Base-by-base conservation (phyloP, 2,329 filamentous ascomycete genomes). In the Lasiodiplodia sp. region DNA sequence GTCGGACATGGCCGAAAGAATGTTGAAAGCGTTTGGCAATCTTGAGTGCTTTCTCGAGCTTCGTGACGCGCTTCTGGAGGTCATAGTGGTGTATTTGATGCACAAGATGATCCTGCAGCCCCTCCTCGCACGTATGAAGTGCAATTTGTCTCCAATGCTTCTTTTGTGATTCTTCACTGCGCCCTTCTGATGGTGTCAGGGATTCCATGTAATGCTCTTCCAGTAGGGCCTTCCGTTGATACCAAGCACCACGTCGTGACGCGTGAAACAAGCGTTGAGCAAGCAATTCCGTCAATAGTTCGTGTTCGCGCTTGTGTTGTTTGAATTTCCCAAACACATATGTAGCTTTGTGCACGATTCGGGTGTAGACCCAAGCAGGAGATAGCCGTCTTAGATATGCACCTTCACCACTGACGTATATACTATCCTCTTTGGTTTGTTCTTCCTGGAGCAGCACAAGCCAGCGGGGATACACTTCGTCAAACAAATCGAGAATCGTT, bases 41-140 rank as follows among this genome's bases (percentile, higher is more conserved):
- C 70, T 91, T 93, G 7, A 98, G 84, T 44, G 88, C 87, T 76
- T 90, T 95, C 79, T 99, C 96, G 0, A 99, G 87, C 80, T 97
- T 98, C 62, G 88, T 87, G n/a, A 97, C 88, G 1, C 96, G 91
- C 79, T 97, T 98, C 78, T 98, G 95, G 7, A 99, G 83, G 75
- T 98, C 95, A 75, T 97, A 93, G 77, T 99, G 95, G 77, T 93
- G 95, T 69, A 97, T 96, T 28, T 97, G 81, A 79, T 99, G 96
- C 69, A 95, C 97, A 68, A 96, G 87, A 34, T 89, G 89, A 74
- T 99, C 96, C 77, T 97, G 91, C 0, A 99, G 85, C 0, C 93
- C 96, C 51, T 87, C 84, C 79, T 97, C 94, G 75, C 96, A 98
- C 0, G 96, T 99, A 8, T 84, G 81, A 4, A 92, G 83, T 0